phyloP scores from a whole-genome alignment of 2,329 filamentous ascomycete genomes.

The Dryadomyces quercus-mongolicae region DNA sequence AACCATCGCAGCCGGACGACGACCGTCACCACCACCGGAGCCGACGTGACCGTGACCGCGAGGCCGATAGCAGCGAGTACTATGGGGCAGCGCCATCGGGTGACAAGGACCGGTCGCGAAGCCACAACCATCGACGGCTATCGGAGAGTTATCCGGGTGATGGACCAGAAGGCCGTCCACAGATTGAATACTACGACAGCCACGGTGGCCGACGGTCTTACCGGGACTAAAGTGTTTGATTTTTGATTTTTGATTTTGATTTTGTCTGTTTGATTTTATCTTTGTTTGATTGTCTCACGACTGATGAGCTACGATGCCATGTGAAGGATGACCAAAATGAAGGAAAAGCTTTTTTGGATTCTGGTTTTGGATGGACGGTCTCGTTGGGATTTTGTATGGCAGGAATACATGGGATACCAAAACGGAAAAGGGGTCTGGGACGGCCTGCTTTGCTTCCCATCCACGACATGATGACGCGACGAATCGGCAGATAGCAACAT shows the following conservation, averaged over 20 bases:
- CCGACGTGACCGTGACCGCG: constrained; percentile 8
- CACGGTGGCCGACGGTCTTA: constrained; percentile 7
- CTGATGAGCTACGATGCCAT: not conserved
- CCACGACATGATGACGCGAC: not conserved
- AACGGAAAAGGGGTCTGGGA: not conserved
- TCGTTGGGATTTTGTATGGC: not conserved
- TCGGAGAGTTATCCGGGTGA: constrained; percentile 3
- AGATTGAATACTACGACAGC: constrained; percentile 9
- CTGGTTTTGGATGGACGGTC: not conserved
- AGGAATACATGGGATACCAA: not conserved
- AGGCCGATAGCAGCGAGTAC: constrained; percentile 7
- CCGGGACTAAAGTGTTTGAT: not conserved
- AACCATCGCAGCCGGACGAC: constrained; percentile 3
- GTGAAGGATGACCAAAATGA: not conserved
- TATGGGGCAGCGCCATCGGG: not conserved
- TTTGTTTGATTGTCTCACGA: not conserved
- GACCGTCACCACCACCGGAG: constrained; percentile 1
- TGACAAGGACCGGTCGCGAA: not conserved
- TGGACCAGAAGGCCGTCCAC: not conserved
- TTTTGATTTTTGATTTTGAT: not conserved
- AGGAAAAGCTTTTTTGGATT: not conserved
- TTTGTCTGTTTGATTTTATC: not conserved
- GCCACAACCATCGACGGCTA: constrained; percentile 2
- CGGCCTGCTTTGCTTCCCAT: not conserved
- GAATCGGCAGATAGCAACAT: not conserved